These are phyloP conservation scores for Saprolegnia parasitica DNA, from an alignment of 352 stramenopile species.

Conservation along the genomic window DNA sequence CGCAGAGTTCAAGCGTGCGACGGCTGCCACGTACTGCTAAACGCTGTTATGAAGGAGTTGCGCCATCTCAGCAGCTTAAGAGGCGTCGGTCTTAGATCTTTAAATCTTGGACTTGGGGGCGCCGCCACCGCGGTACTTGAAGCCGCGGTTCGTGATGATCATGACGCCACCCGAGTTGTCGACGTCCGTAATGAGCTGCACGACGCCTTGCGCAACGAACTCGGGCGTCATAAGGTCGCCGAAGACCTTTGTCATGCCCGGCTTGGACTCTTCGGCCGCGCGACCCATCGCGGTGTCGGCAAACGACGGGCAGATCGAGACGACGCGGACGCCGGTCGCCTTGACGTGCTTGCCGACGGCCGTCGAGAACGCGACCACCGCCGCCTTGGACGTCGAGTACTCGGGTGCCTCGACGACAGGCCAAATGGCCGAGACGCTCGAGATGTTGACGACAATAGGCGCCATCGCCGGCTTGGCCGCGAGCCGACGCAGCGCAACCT, in stretches of 20 bases:
- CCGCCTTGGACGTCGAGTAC: conserved; percentile 69
- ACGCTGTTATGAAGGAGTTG: no score
- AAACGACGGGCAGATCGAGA: conserved; percentile 64
- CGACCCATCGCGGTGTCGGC: conserved; percentile 63
- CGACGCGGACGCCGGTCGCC: conserved; percentile 62
- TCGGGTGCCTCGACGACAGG: conserved; percentile 52
- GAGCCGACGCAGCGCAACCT: conserved; percentile 17
- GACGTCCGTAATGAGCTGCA: not conserved
- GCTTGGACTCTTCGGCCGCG: conserved; percentile 21
- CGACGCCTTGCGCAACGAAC: conserved; percentile 10
- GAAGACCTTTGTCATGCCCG: not conserved
- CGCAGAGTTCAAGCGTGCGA: no score
- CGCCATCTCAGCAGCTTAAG: no score
- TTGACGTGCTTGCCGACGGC: conserved; percentile 58
- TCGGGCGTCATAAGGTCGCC: conserved; percentile 17
- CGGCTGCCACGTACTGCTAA: no score
- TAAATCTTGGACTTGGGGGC: conserved; percentile 3
- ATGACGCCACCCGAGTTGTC: conserved; percentile 26
- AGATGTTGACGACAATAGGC: conserved; percentile 51
- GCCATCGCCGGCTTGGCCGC: conserved; percentile 29
- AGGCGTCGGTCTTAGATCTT: not conserved
- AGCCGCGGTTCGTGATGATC: conserved; percentile 25
- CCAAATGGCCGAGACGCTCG: conserved; percentile 56
- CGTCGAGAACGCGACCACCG: conserved; percentile 66
- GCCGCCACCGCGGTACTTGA: conserved; percentile 14